These are phyloP conservation scores for Anisodus tanguticus DNA, from an alignment of 257 asterid genomes.

Conservation along the genomic window DNA sequence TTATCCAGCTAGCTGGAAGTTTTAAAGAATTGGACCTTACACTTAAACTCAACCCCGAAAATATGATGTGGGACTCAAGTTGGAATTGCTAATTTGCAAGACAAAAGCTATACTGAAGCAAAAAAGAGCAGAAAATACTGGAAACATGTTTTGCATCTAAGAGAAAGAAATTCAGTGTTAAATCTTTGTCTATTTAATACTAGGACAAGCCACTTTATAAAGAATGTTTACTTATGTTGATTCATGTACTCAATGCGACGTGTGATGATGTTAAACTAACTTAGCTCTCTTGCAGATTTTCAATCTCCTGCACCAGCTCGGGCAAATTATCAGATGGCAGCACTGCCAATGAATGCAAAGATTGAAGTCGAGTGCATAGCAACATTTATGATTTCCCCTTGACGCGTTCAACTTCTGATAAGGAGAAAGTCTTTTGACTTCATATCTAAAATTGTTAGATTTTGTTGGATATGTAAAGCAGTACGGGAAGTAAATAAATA, in stretches of 20 bases:
- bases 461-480: no score
- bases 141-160: neutral
- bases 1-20: slow-evolving; percentile 32
- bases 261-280: neutral
- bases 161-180: neutral
- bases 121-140: neutral
- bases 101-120: neutral
- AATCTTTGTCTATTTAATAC: neutral
- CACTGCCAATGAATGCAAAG: slow-evolving; percentile 82
- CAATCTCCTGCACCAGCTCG: slow-evolving; percentile 92
- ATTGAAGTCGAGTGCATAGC: slow-evolving; percentile 93
- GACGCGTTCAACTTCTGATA: neutral
- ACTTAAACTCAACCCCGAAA: neutral
- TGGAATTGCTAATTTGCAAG: neutral
- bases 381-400: slow-evolving; percentile 34
- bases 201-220: neutral
- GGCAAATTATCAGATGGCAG: slow-evolving; percentile 90
- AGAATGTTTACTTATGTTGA: neutral
- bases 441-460: neutral
- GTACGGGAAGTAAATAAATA: no score
- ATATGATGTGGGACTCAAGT: neutral
- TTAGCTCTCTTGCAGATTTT: slow-evolving; percentile 64
- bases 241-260: neutral
- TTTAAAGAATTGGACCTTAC: neutral
- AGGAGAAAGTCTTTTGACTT: neutral